A percentile compares a stretch with the other conserved stretches of the same genome.
Evolutionary conservation across 2,329 filamentous ascomycete species (phyloP).

Genomic region (Clonostachys byssicola): DNA sequence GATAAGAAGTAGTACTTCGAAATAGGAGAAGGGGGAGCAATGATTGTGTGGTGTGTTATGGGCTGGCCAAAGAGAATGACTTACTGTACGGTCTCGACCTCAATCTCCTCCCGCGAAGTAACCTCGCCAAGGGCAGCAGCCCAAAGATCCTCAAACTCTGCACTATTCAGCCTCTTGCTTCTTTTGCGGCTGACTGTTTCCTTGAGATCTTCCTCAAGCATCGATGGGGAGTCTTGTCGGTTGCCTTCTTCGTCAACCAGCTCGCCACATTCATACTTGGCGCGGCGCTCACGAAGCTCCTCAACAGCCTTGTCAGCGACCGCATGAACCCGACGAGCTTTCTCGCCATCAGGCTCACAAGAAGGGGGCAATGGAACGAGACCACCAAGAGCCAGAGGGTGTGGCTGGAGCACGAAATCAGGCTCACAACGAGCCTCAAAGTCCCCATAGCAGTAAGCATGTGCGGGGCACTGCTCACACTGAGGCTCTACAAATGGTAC

Average conservation of each 20-base stretch:
- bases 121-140: constrained; percentile 70
- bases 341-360: constrained; percentile 93
- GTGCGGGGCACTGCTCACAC: constrained; percentile 85
- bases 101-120: constrained; percentile 55
- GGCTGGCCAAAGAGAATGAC: constrained; percentile 23
- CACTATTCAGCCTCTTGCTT: constrained; percentile 76
- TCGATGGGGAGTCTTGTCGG: constrained; percentile 50
- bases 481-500: constrained; percentile 67
- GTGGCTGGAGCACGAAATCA: constrained; percentile 80
- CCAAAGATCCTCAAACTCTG: constrained; percentile 91
- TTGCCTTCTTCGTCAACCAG: constrained; percentile 57
- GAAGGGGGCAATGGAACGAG: constrained; percentile 81
- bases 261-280: constrained; percentile 87
- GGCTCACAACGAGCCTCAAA: constrained; percentile 77
- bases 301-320: constrained; percentile 88
- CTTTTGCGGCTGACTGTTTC: constrained; percentile 70
- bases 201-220: constrained; percentile 72
- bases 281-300: constrained; percentile 77
- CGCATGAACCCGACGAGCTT: constrained; percentile 78
- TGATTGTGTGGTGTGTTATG: constrained; percentile 6
- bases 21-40: constrained; percentile 1
- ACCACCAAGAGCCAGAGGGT: constrained; percentile 79
- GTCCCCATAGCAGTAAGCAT: constrained; percentile 82
- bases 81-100: constrained; percentile 47
- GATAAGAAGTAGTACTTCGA: constrained; percentile 12